Evolutionary conservation across 106 monocot species (phyloP), one percentile per base, ranked within the genome.

Genomic region (Alisma plantagoaquatica): DNA sequence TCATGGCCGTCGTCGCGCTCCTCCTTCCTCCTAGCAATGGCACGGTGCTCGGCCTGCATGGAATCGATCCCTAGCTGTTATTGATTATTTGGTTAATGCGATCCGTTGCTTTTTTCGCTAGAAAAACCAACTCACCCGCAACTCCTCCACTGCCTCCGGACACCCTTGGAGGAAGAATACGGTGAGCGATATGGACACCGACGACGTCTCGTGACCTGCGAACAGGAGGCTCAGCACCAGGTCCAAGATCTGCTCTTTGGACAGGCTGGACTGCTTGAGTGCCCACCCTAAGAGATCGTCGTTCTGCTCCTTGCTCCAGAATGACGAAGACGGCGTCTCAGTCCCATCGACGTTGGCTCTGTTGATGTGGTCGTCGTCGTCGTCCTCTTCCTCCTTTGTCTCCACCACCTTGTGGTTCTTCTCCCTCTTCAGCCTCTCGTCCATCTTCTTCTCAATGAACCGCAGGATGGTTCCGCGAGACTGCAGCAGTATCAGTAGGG

Each of bases 201-300:
- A 81, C 1, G 85, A 77, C 3, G 91, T 85, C 61, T 86, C 81
- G 23, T 91, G 85, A 19, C 91, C 91, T 0, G 85, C 91, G 14
- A 91, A 85, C 19, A 91, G 81, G 57, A 91, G 26, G 63, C 91
- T 91, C 21, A 91, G 60, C 16, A 91, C 57, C 1, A 91, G 65
- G 52, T 91, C 85, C 17, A 91, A 75, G 26, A 91, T 81, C 48
- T 91, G 85, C 30, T 91, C 91, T 35, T 73, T 91, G 0, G 81
- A 74, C 0, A 91, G 67, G 33, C 61, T 68, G 3, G 80, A 73
- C 9, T 82, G 59, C 29, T 67, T 78, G 16, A 76, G 23, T 5
- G 73, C 76, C 84, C 77, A 72, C 2, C 65, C 60, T 2, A 85
- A 64, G 4, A 91, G 72, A 53, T 91, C 91, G 29, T 81, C 81